Evolutionary conservation across 148 eudicot species (phyloP), one percentile per base, ranked within the genome.

Genomic region (Gaultheria prostrata): DNA sequence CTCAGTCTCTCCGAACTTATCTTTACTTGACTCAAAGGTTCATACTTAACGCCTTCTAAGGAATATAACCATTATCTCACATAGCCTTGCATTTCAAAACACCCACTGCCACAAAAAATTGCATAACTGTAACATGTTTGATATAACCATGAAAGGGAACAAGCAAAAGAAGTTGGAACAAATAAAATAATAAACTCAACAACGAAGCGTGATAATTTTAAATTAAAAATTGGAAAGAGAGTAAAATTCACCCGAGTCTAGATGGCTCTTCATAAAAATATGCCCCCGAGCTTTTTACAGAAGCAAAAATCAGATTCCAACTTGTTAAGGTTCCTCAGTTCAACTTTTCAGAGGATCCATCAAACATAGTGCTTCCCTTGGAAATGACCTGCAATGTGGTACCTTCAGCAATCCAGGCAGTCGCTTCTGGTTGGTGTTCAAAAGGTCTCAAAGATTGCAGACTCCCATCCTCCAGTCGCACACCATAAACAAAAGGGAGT

Each of bases 401-500:
- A 83, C 97, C 97, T 83, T 85, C 88, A 87, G 84, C 80, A 79
- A 96, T 85, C 94, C 91, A 92, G 84, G 97, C 98, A 79, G 98
- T 96, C 84, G 87, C 82, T 85, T 96, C 95, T 65, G 98, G 98
- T 84, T 92, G 93, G 77, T 82, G 84, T 81, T 94, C 93, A 76
- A 91, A 89, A 49, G 98, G 95, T 84, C 84, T 88, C 21, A 96
- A 93, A 80, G 98, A 89, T 86, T 85, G 80, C 78, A 90, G 63
- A 35, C 87, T 89, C 85, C 92, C 93, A 88, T 91, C 93, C 87
- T 92, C 90, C 85, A 88, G 81, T 82, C 91, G 80, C 63, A 90
- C 81, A 70, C 94, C 95, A 84, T 96, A 96, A 48, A 96, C 87
- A 89, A 96, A 94, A 46, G 98, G 98, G 26, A 96, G 94, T 85